These are phyloP conservation scores for Astragalus membranaceus DNA, from an alignment of 306 rosid species.

Conservation along the genomic window DNA sequence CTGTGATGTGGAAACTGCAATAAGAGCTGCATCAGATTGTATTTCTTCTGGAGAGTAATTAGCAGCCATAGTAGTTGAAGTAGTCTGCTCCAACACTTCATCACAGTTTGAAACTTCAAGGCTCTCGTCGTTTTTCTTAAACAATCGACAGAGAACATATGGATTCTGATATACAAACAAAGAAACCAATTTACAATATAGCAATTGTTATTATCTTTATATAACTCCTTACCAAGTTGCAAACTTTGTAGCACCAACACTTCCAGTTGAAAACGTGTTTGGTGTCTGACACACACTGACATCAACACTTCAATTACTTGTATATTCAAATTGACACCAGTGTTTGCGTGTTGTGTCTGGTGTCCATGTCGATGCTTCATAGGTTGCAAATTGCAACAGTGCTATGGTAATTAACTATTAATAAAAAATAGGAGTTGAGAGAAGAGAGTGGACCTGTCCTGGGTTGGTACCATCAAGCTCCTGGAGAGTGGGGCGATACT, in stretches of 20 bases:
- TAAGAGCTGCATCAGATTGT: constrained; percentile 34
- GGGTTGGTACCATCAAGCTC: constrained; percentile 96
- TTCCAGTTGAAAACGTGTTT: too few relatives aligned
- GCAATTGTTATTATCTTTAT: neutral
- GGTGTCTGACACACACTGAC: too few relatives aligned
- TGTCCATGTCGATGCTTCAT: too few relatives aligned
- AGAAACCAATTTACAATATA: neutral
- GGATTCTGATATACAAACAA: constrained; percentile 50
- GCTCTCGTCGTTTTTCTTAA: constrained; percentile 71
- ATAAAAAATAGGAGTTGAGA: neutral
- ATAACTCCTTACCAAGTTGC: neutral
- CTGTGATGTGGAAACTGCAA: constrained; percentile 39
- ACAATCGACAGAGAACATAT: constrained; percentile 82
- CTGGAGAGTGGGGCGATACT: constrained; percentile 71
- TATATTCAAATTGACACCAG: too few relatives aligned
- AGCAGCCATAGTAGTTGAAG: constrained; percentile 37
- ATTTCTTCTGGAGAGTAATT: constrained; percentile 48
- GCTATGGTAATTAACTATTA: too few relatives aligned
- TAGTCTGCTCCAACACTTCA: constrained; percentile 44
- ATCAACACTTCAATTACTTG: too few relatives aligned
- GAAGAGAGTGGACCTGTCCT: constrained; percentile 67
- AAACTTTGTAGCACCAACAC: neutral
- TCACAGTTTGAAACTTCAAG: constrained; percentile 43
- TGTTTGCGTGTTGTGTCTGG: too few relatives aligned
- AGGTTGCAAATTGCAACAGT: too few relatives aligned